Evolutionary conservation across 2,329 filamentous ascomycete genomes (phyloP).

Genomic region (Thielaviopsis euricoi): DNA sequence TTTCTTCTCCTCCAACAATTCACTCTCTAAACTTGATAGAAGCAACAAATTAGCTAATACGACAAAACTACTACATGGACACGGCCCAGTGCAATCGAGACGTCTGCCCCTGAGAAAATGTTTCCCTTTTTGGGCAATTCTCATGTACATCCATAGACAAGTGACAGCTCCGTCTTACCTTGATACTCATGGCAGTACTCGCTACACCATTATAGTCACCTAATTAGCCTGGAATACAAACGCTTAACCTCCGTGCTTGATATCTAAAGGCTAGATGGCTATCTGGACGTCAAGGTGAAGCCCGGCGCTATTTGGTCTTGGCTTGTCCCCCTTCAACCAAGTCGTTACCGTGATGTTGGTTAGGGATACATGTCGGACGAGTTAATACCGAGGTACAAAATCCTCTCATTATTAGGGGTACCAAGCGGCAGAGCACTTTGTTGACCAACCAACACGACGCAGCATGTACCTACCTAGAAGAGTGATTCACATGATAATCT

Average conservation of each 20-base stretch:
- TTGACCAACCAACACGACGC: not conserved
- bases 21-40: too few relatives aligned
- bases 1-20: too few relatives aligned
- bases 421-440: not conserved
- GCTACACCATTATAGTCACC: not conserved
- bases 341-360: not conserved
- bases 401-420: too few relatives aligned
- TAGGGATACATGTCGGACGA: not conserved
- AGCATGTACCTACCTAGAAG: not conserved
- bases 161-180: too few relatives aligned
- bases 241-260: not conserved
- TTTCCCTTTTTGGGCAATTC: not conserved
- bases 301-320: not conserved
- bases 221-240: not conserved
- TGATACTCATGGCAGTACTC: too few relatives aligned
- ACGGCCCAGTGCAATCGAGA: too few relatives aligned
- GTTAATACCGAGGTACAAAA: not conserved
- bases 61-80: too few relatives aligned
- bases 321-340: not conserved
- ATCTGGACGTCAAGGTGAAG: not conserved
- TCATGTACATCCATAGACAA: too few relatives aligned
- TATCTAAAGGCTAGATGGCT: not conserved
- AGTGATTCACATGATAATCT: not conserved
- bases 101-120: not conserved
- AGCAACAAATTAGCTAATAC: too few relatives aligned